Base-by-base conservation (phyloP, 2,329 filamentous ascomycete species). In the Penicillium nordicum region DNA sequence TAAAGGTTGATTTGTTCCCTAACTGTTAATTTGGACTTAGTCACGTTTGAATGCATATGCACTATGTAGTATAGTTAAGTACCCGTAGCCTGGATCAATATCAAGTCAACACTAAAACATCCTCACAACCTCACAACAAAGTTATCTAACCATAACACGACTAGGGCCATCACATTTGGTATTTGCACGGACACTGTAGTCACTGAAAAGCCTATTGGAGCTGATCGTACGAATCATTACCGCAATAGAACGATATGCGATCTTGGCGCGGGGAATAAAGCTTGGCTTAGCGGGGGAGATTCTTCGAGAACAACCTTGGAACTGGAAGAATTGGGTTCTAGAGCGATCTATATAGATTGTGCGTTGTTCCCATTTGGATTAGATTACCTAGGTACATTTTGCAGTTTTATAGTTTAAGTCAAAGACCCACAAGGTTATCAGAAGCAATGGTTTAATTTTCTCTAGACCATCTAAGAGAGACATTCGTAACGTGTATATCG, bases 161-260 rank as follows among this genome's bases (percentile, higher is more conserved):
- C 16, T 25, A 5, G 21, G 41, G 37, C 29, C 43, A 57, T 29
- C 16, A n/a, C 18, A 10, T 11, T 43, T 25, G 42, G n/a, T n/a
- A 12, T 14, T 37, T 27, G 40, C 21, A 25, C 25, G 37, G 25
- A 41, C n/a, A 14, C 23, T 5, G 6, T 11, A 10, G 8, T 27
- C 37, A 59, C 38, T 54, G 38, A 59, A 51, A 49, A 53, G 27
- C 23, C 27, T 8, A 37, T 37, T 10, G 34, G 18, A 36, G 56
- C 25, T 27, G 57, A 59, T 59, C 55, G 18, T 30, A 54, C 51
- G 50, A 53, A 60, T 59, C 61, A 55, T 63, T 63, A 50, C 59
- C 56, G 34, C 12, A 44, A 53, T 55, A 10, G 59, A 56, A 30
- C 45, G 45, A 59, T 50, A 18, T 50, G 47, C 48, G 29, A 21